Conservation (phyloP, 331 rosid genomes). For the Cydonia oblonga region DNA sequence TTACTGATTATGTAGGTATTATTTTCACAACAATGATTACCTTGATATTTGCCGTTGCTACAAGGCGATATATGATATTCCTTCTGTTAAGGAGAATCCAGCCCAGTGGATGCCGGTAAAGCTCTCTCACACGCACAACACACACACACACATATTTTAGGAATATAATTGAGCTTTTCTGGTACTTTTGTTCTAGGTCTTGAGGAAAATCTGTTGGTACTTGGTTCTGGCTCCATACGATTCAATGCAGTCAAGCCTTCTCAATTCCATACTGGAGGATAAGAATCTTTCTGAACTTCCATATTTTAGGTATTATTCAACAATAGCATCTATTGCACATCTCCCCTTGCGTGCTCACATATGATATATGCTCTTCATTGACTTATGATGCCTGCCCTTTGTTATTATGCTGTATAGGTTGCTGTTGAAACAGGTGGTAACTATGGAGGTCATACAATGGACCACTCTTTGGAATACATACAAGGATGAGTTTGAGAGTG, state of each 20-base stretch:
- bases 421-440: conserved; percentile 78
- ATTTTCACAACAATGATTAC: conserved; percentile 74
- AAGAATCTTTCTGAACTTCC: conserved; percentile 81
- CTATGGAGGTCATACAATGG: conserved; percentile 98
- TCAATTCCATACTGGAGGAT: conserved; percentile 87
- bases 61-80: conserved; percentile 79
- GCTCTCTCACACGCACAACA: not conserved
- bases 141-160: too few relatives aligned
- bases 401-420: conserved; percentile 31
- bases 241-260: conserved; percentile 97
- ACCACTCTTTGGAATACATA: conserved; percentile 69
- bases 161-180: conserved; percentile 7
- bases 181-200: conserved; percentile 37
- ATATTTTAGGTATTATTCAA: conserved; percentile 44
- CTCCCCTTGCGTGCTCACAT: not conserved
- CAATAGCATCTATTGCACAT: not conserved
- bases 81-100: conserved; percentile 72
- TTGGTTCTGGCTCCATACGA: conserved; percentile 79
- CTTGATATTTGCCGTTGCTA: conserved; percentile 96
- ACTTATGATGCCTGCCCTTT: not conserved
- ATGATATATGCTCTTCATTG: not conserved
- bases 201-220: conserved; percentile 97
- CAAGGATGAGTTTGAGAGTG: conserved; percentile 73
- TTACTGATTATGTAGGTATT: conserved; percentile 40
- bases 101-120: conserved; percentile 72